Conservation (phyloP, 805 yeast genomes). For the Vanderwaltozyma polyspora region DNA sequence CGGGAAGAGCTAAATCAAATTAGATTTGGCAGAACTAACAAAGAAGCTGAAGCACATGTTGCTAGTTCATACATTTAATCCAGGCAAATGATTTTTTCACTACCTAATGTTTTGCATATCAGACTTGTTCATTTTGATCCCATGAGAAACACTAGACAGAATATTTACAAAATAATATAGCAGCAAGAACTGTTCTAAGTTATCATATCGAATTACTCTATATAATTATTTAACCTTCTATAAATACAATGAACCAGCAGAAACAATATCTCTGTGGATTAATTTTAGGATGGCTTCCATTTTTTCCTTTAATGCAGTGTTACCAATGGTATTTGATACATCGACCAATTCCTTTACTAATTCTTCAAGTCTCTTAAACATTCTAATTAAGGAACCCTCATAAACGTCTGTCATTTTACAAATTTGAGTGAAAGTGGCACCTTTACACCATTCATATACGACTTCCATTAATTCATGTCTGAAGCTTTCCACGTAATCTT, state of each 20-base stretch:
- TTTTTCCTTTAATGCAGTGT: slow-evolving; percentile 70
- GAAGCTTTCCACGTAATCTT: slow-evolving; percentile 85
- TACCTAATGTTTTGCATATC: no score
- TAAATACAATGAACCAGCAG: slow-evolving; percentile 87
- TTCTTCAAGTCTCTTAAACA: slow-evolving; percentile 91
- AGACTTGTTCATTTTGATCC: background rate
- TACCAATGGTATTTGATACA: slow-evolving; percentile 93
- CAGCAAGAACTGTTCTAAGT: no score
- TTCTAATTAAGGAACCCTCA: slow-evolving; percentile 91
- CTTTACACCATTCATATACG: slow-evolving; percentile 92
- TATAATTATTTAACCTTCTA: slow-evolving; percentile 8
- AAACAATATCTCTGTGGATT: slow-evolving; percentile 91
- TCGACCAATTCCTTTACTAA: slow-evolving; percentile 77
- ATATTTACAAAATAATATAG: no score
- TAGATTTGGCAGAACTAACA: background rate
- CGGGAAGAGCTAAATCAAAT: slow-evolving; percentile 9
- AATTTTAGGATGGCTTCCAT: slow-evolving; percentile 78
- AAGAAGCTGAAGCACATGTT: slow-evolving; percentile 1
- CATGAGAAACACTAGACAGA: no score
- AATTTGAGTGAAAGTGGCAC: slow-evolving; percentile 90
- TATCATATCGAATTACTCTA: no score
- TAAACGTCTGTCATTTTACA: slow-evolving; percentile 98
- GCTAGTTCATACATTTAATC: slow-evolving; percentile 7
- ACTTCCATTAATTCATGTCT: slow-evolving; percentile 95
- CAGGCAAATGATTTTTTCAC: no score